Base-by-base conservation (phyloP, 2,329 filamentous ascomycete genomes). In the Fusarium ambrosium region DNA sequence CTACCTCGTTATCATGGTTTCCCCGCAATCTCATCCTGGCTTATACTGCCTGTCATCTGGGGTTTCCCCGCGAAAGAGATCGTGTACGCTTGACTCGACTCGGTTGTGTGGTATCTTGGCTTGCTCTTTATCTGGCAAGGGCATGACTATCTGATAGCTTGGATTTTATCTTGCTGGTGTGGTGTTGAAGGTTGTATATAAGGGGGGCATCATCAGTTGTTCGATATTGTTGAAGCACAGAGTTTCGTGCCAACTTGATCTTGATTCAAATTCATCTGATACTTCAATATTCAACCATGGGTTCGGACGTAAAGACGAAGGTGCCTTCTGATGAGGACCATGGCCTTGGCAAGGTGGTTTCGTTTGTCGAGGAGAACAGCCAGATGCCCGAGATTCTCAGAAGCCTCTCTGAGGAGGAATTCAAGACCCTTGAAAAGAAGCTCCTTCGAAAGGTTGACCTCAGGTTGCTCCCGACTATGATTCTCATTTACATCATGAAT, bases 401-500 rank as follows among this genome's bases (percentile, higher is more conserved):
- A 37, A 62, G 18, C 29, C 60, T 62, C 6, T 62, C 60, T 20
- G 60, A 62, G 2, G 29, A 48, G 18, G 60, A 62, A 3, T 24
- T 61, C 11, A 62, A 62, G 29, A 16, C 48, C 45, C 27, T 67
- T 16, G 62, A 68, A 41, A 65, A 53, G 53, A 58, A 59, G 3
- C 62, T 66, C 0, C 45, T 63, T 11, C 51, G 61, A 9, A 68
- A 66, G 16, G 62, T 66, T 8, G 53, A 68, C 5, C 14, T 59
- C 6, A 27, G 66, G 4, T 16, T 68, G 13, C 62, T 66, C 14
- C 66, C 62, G 8, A 60, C 41, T 0, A 60, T 68, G 62, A 66
- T 68, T 4, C 9, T 66, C 24, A 68, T 68, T 2, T 60, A 66
- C 10, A 65, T 68, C 41, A 60, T 68, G 62, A 68, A 68, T 20